Conservation (phyloP, 306 rosid species). For the Sindora glabra region DNA sequence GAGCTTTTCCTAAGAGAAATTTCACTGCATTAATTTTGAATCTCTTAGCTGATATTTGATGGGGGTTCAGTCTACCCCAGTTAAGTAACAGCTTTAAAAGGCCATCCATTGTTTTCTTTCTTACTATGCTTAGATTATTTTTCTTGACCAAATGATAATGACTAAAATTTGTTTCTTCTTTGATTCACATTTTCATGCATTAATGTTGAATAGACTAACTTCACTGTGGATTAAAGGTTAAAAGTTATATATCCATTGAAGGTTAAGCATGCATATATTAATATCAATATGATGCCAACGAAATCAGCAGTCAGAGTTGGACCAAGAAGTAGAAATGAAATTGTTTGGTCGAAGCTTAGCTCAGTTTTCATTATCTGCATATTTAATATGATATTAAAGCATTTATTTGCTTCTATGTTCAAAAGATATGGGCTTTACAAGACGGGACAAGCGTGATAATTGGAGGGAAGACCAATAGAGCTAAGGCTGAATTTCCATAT, state of each 20-base stretch:
- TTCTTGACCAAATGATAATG: neutral
- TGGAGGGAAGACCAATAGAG: constrained; percentile 88
- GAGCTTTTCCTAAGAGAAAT: too few relatives aligned
- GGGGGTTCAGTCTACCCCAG: neutral
- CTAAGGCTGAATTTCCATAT: constrained; percentile 75
- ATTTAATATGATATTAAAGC: constrained; percentile 1
- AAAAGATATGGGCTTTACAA: constrained; percentile 94
- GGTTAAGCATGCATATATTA: neutral
- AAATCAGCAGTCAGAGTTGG: neutral
- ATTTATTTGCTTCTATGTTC: constrained; percentile 14
- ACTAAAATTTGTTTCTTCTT: neutral
- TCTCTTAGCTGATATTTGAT: neutral
- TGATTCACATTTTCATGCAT: too few relatives aligned
- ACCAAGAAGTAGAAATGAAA: neutral
- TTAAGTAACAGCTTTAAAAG: neutral
- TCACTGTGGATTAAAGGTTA: too few relatives aligned
- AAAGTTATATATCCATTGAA: neutral
- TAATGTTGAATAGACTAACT: too few relatives aligned
- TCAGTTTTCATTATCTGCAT: neutral
- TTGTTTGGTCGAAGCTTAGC: neutral
- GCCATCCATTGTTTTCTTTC: neutral
- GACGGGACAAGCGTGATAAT: constrained; percentile 73
- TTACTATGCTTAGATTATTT: neutral
- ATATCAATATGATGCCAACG: neutral
- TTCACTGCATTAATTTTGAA: neutral